phyloP scores from a whole-genome alignment of 176 grass and related monocot genomes.

The Panicum miliaceum region DNA sequence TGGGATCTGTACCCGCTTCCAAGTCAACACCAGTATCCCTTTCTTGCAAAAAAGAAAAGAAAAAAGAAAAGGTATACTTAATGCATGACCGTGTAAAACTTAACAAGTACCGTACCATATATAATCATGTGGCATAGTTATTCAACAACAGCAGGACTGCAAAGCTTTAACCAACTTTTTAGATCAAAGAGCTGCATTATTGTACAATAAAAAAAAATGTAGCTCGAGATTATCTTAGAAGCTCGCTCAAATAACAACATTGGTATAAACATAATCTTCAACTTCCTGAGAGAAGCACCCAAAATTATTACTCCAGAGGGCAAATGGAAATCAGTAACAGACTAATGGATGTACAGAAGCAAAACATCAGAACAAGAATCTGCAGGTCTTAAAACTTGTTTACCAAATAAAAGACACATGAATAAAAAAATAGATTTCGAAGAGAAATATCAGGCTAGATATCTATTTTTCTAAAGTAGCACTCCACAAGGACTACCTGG shows the following conservation, averaged over 20 bases:
- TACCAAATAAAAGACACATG: no score
- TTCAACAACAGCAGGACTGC: neutral
- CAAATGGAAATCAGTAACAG: no score
- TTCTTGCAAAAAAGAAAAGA: no score
- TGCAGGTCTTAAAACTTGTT: no score
- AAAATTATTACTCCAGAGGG: neutral
- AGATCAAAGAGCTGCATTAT: neutral
- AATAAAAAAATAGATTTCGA: no score
- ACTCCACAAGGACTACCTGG: no score
- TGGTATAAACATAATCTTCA: neutral
- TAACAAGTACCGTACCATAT: neutral
- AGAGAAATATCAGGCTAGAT: no score
- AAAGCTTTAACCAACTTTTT: neutral
- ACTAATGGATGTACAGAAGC: no score
- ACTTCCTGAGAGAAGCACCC: neutral
- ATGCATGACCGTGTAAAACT: conserved; percentile 7
- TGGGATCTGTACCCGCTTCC: conserved; percentile 43
- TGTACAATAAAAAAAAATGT: neutral
- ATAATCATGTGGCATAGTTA: neutral
- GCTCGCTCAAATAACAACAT: neutral
- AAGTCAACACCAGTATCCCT: conserved; percentile 59
- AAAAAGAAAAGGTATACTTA: neutral
- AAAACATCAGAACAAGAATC: no score
- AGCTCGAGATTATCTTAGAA: neutral
- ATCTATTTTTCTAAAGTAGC: no score